These are phyloP conservation scores for Trametes cingulata DNA, from an alignment of 768 basidiomycete genomes.

Conservation along the genomic window DNA sequence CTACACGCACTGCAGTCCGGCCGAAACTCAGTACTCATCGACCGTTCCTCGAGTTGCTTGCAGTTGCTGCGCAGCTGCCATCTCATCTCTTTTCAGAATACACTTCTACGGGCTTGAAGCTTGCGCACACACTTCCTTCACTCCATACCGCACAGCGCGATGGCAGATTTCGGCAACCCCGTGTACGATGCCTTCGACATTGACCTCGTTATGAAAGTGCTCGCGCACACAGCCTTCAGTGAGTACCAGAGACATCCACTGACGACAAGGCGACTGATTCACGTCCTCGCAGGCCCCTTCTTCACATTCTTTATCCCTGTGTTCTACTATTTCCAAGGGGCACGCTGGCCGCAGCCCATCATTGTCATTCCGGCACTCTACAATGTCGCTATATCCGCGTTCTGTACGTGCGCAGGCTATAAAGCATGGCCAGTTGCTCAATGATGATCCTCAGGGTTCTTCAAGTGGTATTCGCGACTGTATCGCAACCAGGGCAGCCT, in stretches of 20 bases:
- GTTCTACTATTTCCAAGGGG: constrained; percentile 74
- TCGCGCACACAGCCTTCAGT: constrained; percentile 81
- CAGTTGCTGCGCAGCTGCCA: constrained; percentile 15
- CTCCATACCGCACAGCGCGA: background rate
- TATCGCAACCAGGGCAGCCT: constrained; percentile 75
- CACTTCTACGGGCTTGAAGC: background rate
- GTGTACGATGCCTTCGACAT: constrained; percentile 74
- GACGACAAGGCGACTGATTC: background rate
- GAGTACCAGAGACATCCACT: constrained; percentile 30
- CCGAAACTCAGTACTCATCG: background rate
- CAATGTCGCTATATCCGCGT: constrained; percentile 56
- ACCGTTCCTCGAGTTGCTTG: background rate
- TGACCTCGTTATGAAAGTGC: constrained; percentile 77
- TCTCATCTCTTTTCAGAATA: background rate
- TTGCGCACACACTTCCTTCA: background rate
- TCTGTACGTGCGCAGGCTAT: constrained; percentile 55
- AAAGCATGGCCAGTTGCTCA: background rate
- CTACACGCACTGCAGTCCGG: background rate
- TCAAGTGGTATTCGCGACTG: constrained; percentile 68
- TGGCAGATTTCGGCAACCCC: constrained; percentile 30
- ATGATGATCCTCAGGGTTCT: constrained; percentile 50
- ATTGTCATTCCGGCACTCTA: constrained; percentile 57
- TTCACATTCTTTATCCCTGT: constrained; percentile 80
- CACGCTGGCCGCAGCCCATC: constrained; percentile 48
- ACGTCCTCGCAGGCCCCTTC: constrained; percentile 65